Evolutionary conservation across 2,329 filamentous ascomycete species (phyloP).

Genomic region (Aspergillus latus): DNA sequence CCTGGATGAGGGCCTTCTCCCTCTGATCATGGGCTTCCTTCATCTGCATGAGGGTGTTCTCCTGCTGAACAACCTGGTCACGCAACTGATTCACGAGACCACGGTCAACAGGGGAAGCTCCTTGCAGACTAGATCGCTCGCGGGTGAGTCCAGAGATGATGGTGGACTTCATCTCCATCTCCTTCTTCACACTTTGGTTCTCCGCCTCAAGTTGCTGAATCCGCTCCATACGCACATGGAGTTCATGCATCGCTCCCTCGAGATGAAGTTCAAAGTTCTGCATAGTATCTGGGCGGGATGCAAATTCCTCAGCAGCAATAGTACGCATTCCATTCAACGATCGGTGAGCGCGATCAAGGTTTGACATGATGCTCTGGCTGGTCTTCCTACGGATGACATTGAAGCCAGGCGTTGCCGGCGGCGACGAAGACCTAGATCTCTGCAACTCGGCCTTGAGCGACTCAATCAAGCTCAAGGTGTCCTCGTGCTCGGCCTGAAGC

Average conservation of each 20-base stretch:
- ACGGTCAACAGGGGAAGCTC: constrained; percentile 78
- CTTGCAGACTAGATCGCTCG: constrained; percentile 85
- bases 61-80: constrained; percentile 83
- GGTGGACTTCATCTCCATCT: constrained; percentile 95
- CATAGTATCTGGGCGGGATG: constrained; percentile 76
- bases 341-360: constrained; percentile 83
- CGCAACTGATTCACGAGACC: constrained; percentile 83
- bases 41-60: constrained; percentile 73
- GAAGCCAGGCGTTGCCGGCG: constrained; percentile 45
- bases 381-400: constrained; percentile 85
- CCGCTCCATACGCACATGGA: constrained; percentile 81
- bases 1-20: constrained; percentile 70
- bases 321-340: constrained; percentile 88
- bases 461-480: constrained; percentile 81
- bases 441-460: constrained; percentile 84
- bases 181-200: constrained; percentile 78
- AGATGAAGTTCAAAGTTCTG: constrained; percentile 92
- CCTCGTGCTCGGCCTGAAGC: constrained; percentile 76
- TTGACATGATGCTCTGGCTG: constrained; percentile 78
- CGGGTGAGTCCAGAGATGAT: constrained; percentile 93
- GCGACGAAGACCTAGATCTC: constrained; percentile 68
- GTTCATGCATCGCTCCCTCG: constrained; percentile 87
- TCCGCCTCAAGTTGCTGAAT: constrained; percentile 88
- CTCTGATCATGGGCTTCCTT: constrained; percentile 70
- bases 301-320: constrained; percentile 83